Percentiles rank a stretch among this genome's conserved stretches.
phyloP scores from a whole-genome alignment of 129 eudicot species.

The Pittosporum tobira region DNA sequence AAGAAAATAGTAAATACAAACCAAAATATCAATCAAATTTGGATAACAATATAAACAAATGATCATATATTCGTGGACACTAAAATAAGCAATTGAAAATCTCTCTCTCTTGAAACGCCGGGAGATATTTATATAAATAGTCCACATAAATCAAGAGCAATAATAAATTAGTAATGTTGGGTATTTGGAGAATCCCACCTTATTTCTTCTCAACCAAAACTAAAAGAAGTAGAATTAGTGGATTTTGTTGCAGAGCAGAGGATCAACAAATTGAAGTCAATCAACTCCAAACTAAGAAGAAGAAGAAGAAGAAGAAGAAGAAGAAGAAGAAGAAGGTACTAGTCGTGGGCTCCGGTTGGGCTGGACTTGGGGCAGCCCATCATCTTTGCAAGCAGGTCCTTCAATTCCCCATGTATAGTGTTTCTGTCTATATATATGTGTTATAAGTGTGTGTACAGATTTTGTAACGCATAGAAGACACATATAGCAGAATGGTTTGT shows the following conservation, averaged over 20 bases:
- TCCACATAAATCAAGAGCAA: too few species aligned
- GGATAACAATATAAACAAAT: too few species aligned
- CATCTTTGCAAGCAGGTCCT: conserved; percentile 45
- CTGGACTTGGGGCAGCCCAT: conserved; percentile 51
- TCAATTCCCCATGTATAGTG: neutral
- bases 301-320: conserved; percentile 26
- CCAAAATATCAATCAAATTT: too few species aligned
- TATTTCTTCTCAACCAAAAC: conserved; percentile 5
- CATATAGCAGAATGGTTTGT: neutral
- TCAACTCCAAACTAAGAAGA: conserved; percentile 7
- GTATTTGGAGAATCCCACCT: conserved; percentile 11
- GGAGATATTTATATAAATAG: too few species aligned
- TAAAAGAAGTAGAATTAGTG: conserved; percentile 3
- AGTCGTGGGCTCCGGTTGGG: conserved; percentile 51
- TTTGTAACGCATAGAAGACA: neutral
- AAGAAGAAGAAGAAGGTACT: conserved; percentile 30
- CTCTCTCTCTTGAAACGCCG: too few species aligned
- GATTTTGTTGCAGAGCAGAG: conserved; percentile 36
- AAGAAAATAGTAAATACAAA: too few species aligned
- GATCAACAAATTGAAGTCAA: conserved; percentile 11
- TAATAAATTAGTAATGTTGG: neutral
- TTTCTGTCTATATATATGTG: neutral
- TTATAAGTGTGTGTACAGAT: neutral
- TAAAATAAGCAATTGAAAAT: too few species aligned
- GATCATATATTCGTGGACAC: too few species aligned